Conservation (phyloP, 768 basidiomycete species). For the Agaricus subrufescens region DNA sequence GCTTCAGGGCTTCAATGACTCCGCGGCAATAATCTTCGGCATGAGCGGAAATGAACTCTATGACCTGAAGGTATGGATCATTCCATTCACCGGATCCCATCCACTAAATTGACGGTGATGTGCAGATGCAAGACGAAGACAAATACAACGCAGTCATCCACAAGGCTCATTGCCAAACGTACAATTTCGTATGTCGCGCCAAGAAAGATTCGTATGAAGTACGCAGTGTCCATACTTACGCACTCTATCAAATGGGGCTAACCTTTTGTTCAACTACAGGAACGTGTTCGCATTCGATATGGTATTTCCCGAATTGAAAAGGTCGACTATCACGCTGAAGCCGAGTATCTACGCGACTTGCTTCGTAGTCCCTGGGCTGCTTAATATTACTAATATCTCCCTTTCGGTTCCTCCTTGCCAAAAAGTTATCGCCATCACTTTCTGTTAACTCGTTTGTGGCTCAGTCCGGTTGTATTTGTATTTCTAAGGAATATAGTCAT, state of each 20-base stretch:
- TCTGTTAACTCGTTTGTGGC: too few relatives aligned
- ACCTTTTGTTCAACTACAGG: conserved; percentile 38
- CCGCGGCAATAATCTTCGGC: conserved; percentile 71
- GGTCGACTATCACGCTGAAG: conserved; percentile 70
- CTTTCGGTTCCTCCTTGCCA: not conserved
- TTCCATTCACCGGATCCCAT: too few relatives aligned
- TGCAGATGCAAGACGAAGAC: conserved; percentile 54
- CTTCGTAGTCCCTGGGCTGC: conserved; percentile 32
- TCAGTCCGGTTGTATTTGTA: too few relatives aligned
- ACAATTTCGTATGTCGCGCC: conserved; percentile 82
- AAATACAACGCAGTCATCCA: conserved; percentile 57
- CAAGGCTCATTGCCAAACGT: conserved; percentile 62
- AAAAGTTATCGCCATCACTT: too few relatives aligned
- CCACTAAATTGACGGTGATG: not conserved
- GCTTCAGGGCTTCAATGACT: conserved; percentile 95
- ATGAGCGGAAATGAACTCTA: conserved; percentile 76
- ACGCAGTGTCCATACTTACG: conserved; percentile 19
- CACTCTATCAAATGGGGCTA: too few relatives aligned
- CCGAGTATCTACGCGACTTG: conserved; percentile 49
- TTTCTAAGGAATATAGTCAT: too few relatives aligned
- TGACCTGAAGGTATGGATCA: conserved; percentile 57
- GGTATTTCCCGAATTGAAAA: conserved; percentile 64
- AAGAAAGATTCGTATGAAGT: conserved; percentile 86
- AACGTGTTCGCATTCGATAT: conserved; percentile 77
- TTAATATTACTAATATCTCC: not conserved